A percentile compares a stretch with the other conserved stretches of the same genome.
Conservation (phyloP, 345 rosid genomes). For the Acer saccharum region DNA sequence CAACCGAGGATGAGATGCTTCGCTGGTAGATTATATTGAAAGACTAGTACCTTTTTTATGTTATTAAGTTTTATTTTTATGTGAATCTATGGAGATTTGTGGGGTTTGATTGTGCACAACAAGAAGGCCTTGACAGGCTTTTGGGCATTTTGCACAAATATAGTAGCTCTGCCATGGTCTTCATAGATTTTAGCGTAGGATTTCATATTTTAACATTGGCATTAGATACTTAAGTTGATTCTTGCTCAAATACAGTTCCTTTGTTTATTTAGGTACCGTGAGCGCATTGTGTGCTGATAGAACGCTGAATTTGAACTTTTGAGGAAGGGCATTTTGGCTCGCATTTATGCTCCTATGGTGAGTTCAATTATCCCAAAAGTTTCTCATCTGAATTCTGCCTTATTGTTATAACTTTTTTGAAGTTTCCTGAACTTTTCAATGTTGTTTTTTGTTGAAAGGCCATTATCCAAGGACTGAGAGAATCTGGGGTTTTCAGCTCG, state of each 20-base stretch:
- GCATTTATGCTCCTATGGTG: constrained; percentile 88
- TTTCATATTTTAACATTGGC: neutral
- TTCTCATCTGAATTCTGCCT: neutral
- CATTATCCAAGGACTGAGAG: constrained; percentile 69
- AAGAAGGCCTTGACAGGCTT: neutral
- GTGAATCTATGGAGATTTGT: neutral
- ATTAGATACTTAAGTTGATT: neutral
- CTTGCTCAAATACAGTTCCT: neutral
- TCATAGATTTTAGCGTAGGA: neutral
- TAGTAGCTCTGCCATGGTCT: neutral
- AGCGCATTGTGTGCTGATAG: constrained; percentile 76
- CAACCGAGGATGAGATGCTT: constrained; percentile 90
- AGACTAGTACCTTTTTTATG: neutral
- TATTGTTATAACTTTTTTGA: neutral
- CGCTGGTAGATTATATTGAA: constrained; percentile 57
- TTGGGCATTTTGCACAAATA: neutral
- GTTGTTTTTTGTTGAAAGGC: constrained; percentile 40
- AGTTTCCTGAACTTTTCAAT: constrained; percentile 1
- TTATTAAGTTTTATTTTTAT: constrained; percentile 8
- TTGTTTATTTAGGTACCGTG: constrained; percentile 58
- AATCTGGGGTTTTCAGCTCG: constrained; percentile 69
- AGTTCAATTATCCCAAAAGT: constrained; percentile 22
- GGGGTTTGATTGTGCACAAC: neutral
- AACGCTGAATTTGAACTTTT: constrained; percentile 56
- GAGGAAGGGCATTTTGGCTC: constrained; percentile 76